Conservation (phyloP, 768 basidiomycete species). For the Russula ochroleuca region DNA sequence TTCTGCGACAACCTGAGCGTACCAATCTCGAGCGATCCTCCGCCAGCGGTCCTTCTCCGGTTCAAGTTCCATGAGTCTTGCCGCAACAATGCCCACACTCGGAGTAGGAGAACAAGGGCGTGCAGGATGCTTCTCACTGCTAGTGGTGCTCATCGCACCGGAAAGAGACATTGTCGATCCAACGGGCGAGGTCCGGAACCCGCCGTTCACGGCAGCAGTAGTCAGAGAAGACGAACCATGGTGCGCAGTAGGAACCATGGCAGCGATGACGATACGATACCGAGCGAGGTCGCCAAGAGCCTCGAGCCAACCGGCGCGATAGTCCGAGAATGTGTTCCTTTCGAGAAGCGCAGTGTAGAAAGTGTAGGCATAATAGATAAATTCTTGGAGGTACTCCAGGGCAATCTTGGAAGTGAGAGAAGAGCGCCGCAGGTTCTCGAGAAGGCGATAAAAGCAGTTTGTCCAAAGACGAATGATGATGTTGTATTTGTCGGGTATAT, state of each 20-base stretch:
- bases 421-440: constrained; percentile 85
- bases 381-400: constrained; percentile 89
- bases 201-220: constrained; percentile 46
- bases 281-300: constrained; percentile 94
- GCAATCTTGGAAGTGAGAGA: constrained; percentile 66
- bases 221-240: constrained; percentile 44
- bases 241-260: constrained; percentile 57
- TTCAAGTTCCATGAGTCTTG: constrained; percentile 76
- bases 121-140: constrained; percentile 26
- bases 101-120: constrained; percentile 41
- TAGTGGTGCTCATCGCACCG: constrained; percentile 15
- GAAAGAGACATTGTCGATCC: constrained; percentile 22
- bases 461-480: constrained; percentile 94
- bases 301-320: constrained; percentile 88
- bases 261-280: constrained; percentile 95
- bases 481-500: constrained; percentile 91
- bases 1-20: constrained; percentile 76
- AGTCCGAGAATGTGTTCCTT: constrained; percentile 62
- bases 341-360: constrained; percentile 91
- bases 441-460: constrained; percentile 81
- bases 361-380: constrained; percentile 91
- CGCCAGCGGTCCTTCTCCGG: constrained; percentile 93
- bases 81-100: constrained; percentile 83
- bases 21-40: constrained; percentile 88
- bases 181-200: constrained; percentile 30